phyloP scores from a whole-genome alignment of 768 basidiomycete genomes.

The Mycena capillaripes region DNA sequence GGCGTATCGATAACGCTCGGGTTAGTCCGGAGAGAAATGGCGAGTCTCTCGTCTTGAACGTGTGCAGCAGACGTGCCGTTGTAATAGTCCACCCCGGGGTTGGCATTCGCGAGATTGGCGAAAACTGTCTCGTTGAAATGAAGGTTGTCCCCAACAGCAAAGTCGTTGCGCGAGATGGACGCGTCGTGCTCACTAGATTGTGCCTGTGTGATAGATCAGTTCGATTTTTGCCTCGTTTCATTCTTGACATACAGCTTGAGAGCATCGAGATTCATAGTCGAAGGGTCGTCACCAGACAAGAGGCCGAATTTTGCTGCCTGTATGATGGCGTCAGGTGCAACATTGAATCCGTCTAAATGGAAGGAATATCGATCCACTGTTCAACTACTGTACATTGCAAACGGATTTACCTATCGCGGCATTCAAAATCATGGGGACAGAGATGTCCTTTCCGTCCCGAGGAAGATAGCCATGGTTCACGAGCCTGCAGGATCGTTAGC shows the following conservation, averaged over 20 bases:
- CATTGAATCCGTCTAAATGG: slow-evolving; percentile 22
- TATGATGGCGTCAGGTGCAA: slow-evolving; percentile 1
- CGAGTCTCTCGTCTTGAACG: slow-evolving; percentile 32
- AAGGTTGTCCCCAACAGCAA: slow-evolving; percentile 27
- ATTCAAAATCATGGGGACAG: slow-evolving; percentile 19
- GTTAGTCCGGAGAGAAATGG: slow-evolving; percentile 22
- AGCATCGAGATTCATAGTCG: slow-evolving; percentile 13
- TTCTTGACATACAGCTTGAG: neutral
- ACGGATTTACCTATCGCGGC: slow-evolving; percentile 9
- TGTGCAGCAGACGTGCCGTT: slow-evolving; percentile 32
- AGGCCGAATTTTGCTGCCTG: slow-evolving; percentile 25
- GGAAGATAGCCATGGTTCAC: slow-evolving; percentile 34
- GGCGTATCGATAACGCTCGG: slow-evolving; percentile 30
- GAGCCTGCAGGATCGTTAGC: neutral
- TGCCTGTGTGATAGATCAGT: neutral
- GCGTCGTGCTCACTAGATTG: slow-evolving; percentile 34
- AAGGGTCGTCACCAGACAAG: slow-evolving; percentile 1
- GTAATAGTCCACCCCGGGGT: slow-evolving; percentile 38
- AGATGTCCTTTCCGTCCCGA: slow-evolving; percentile 17
- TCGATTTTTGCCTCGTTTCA: neutral
- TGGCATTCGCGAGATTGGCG: slow-evolving; percentile 29
- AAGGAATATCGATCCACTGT: neutral
- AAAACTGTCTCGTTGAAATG: slow-evolving; percentile 38
- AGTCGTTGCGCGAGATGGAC: no score
- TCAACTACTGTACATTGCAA: neutral